Base-by-base conservation (phyloP, 768 basidiomycete species). In the Calocera viscosa region DNA sequence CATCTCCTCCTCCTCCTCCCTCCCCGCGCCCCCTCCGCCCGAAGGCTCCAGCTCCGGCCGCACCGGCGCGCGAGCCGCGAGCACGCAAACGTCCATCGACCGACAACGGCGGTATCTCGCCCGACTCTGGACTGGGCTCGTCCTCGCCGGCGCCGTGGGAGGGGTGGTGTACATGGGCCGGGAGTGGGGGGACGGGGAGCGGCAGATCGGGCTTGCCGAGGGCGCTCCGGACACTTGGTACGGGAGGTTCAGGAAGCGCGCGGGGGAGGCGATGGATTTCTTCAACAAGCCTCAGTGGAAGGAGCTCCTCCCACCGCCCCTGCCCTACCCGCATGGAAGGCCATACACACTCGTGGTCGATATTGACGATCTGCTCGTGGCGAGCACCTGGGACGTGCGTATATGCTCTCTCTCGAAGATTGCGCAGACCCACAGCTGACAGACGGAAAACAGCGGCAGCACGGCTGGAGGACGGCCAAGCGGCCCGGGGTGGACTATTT, bases 401-500 rank as follows among this genome's bases (percentile, higher is more conserved):
- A 38, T 38, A 38, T 38, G 35, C 24, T 43, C 43, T 34, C 66
- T n/a, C 38, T 34, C n/a, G n/a, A n/a, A n/a, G n/a, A n/a, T n/a
- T n/a, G n/a, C n/a, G n/a, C n/a, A n/a, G n/a, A n/a, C n/a, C n/a
- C n/a, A n/a, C n/a, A n/a, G n/a, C n/a, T 63, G n/a, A 22, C 17
- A 26, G 7, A 30, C 60, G 53, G 22, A 40, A 12, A 26, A n/a
- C 24, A 96, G 93, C 86, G 94, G 66, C 84, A 91, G 78, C 82
- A 91, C 72, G 96, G 96, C 64, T 99, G 96, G 95, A 82, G 92
- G 70, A 97, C 95, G 1, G 95, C 94, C 3, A 99, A 98, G 78
- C 86, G 96, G 35, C 95, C 96, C 0, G 96, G 96, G 2, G 90
- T 94, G 17, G 96, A 99, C 74, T 98, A 99, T 78, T 99, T 99